phyloP scores from a whole-genome alignment of 208 protist genomes.

The Trypanosoma theileri region DNA sequence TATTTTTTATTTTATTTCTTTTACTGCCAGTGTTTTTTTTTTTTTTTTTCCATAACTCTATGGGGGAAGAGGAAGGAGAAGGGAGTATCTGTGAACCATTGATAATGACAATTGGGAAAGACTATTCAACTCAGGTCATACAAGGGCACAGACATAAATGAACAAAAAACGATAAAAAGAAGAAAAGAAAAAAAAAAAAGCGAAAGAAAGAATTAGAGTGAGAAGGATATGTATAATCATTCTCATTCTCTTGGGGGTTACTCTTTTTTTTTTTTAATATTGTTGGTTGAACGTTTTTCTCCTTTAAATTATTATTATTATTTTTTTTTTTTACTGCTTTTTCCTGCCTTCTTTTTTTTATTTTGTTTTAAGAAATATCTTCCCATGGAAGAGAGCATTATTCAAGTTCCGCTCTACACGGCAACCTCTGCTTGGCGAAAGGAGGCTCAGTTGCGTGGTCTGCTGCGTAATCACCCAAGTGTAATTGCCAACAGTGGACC shows the following conservation, averaged over 20 bases:
- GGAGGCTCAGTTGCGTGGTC: slow-evolving; percentile 74
- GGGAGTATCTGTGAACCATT: no score
- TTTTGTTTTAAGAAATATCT: not conserved
- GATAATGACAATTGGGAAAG: no score
- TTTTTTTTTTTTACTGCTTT: slow-evolving; percentile 6
- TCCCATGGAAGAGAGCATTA: slow-evolving; percentile 63
- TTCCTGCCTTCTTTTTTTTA: not conserved
- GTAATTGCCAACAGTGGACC: slow-evolving; percentile 41
- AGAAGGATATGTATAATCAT: slow-evolving; percentile 13
- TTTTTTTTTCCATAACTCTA: not conserved
- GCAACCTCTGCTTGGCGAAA: slow-evolving; percentile 66
- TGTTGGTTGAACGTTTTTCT: slow-evolving; percentile 1
- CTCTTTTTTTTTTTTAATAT: not conserved
- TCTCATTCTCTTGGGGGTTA: not conserved
- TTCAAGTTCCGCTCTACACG: slow-evolving; percentile 64
- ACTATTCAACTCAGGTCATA: no score
- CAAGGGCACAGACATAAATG: no score
- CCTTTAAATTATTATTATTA: not conserved
- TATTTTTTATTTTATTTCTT: slow-evolving; percentile 3
- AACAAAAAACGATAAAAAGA: no score
- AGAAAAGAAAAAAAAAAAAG: not conserved
- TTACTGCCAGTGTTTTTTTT: not conserved
- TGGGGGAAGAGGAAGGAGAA: not conserved
- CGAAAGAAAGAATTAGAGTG: no score
- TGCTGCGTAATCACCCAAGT: slow-evolving; percentile 75